Evolutionary conservation across 805 yeast species (phyloP).

Genomic region (Yamadazyma ubonensis): DNA sequence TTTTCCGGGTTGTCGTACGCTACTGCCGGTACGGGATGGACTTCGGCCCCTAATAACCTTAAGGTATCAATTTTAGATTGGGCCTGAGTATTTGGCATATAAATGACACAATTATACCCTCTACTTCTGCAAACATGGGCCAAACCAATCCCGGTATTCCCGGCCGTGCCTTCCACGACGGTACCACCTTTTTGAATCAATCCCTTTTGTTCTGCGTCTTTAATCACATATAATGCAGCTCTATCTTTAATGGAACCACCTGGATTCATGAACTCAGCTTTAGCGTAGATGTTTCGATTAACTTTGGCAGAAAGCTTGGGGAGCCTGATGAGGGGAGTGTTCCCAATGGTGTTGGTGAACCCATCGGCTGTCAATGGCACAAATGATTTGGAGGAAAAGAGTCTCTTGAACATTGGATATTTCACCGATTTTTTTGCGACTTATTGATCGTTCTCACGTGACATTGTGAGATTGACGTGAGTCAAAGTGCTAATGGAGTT

Average conservation of each 20-base stretch:
- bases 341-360: constrained; percentile 84
- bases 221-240: constrained; percentile 74
- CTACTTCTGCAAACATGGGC: constrained; percentile 78
- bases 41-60: constrained; percentile 79
- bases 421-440: no score
- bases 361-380: constrained; percentile 72
- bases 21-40: constrained; percentile 84
- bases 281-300: constrained; percentile 62
- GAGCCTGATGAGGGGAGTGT: constrained; percentile 70
- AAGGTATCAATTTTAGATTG: constrained; percentile 75
- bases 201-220: constrained; percentile 75
- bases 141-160: constrained; percentile 92
- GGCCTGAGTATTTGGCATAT: constrained; percentile 90
- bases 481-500: not conserved
- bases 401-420: constrained; percentile 17
- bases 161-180: constrained; percentile 91
- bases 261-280: constrained; percentile 91
- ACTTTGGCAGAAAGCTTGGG: constrained; percentile 23
- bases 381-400: constrained; percentile 40
- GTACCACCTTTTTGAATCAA: constrained; percentile 75
- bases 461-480: not conserved
- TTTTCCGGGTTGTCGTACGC: constrained; percentile 79
- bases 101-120: constrained; percentile 82
- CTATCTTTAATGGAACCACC: constrained; percentile 93
- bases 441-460: constrained; percentile 5